phyloP scores from a whole-genome alignment of 1,284 basidiomycete genomes.

The Boletellus sp. region DNA sequence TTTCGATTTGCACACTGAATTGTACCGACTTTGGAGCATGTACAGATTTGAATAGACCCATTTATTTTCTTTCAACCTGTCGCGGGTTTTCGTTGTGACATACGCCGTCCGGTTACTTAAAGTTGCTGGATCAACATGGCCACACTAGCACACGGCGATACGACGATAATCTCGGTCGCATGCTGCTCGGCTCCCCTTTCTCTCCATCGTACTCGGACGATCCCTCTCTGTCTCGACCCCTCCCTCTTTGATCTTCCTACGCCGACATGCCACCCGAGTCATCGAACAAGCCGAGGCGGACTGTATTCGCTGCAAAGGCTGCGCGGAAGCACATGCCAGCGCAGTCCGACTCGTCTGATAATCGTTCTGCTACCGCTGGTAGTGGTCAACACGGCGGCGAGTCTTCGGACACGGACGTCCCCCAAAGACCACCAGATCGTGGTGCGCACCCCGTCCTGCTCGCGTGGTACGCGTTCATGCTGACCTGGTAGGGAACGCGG shows the following conservation, averaged over 20 bases:
- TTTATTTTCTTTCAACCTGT: too few relatives aligned
- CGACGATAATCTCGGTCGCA: conserved; percentile 1
- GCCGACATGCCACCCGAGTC: conserved; percentile 12
- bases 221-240: background rate
- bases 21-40: too few relatives aligned
- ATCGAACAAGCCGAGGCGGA: too few relatives aligned
- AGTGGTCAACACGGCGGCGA: conserved; percentile 9
- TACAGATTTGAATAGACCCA: too few relatives aligned
- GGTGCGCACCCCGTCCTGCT: conserved; percentile 1
- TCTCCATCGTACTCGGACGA: too few relatives aligned
- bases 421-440: background rate
- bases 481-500: background rate
- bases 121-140: too few relatives aligned
- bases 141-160: background rate
- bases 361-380: background rate
- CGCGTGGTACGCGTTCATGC: background rate
- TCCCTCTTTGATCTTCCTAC: background rate
- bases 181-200: too few relatives aligned
- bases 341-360: conserved; percentile 12
- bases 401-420: conserved; percentile 15
- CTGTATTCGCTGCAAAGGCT: too few relatives aligned
- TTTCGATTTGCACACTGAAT: conserved; percentile 37
- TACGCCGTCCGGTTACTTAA: too few relatives aligned
- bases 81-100: too few relatives aligned
- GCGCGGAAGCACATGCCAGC: background rate